Percentiles rank a stretch among this genome's conserved stretches.
Conservation (phyloP, 805 yeast genomes). For the Yamadazyma nakazawae region DNA sequence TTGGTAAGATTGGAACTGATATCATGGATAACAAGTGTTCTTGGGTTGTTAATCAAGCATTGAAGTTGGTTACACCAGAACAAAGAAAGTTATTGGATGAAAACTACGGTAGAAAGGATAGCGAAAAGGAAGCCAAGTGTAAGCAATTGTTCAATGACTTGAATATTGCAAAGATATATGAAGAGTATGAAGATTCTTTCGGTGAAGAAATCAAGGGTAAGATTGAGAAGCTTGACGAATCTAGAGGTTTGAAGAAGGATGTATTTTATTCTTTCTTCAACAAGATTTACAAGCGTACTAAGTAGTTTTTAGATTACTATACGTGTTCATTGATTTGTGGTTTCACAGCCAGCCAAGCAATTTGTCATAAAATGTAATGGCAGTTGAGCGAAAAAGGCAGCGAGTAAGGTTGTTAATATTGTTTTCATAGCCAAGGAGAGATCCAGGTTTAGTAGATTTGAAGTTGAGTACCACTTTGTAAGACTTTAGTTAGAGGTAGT, state of each 20-base stretch:
- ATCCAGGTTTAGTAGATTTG: no score
- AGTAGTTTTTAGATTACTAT: slow-evolving; percentile 38
- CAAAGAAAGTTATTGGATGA: slow-evolving; percentile 81
- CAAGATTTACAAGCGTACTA: slow-evolving; percentile 92
- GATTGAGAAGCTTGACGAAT: slow-evolving; percentile 78
- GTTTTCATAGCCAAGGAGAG: no score
- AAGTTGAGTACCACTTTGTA: no score
- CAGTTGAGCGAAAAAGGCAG: no score
- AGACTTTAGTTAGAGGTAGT: no score
- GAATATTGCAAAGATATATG: slow-evolving; percentile 66
- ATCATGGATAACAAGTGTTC: slow-evolving; percentile 98
- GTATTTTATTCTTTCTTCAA: slow-evolving; percentile 82
- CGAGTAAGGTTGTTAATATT: no score
- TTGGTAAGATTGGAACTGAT: slow-evolving; percentile 98
- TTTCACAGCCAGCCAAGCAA: no score
- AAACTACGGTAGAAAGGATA: slow-evolving; percentile 85
- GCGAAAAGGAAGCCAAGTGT: slow-evolving; percentile 61
- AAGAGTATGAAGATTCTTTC: slow-evolving; percentile 75
- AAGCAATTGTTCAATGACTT: slow-evolving; percentile 73
- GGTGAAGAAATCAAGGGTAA: slow-evolving; percentile 60
- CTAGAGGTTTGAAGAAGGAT: slow-evolving; percentile 86
- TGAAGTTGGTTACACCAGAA: slow-evolving; percentile 69
- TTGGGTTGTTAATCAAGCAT: slow-evolving; percentile 94
- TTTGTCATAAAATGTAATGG: no score
- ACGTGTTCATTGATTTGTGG: no score